A percentile compares a stretch with the other conserved stretches of the same genome.
Evolutionary conservation across 768 basidiomycete genomes (phyloP).

Genomic region (Suillus subaureus): DNA sequence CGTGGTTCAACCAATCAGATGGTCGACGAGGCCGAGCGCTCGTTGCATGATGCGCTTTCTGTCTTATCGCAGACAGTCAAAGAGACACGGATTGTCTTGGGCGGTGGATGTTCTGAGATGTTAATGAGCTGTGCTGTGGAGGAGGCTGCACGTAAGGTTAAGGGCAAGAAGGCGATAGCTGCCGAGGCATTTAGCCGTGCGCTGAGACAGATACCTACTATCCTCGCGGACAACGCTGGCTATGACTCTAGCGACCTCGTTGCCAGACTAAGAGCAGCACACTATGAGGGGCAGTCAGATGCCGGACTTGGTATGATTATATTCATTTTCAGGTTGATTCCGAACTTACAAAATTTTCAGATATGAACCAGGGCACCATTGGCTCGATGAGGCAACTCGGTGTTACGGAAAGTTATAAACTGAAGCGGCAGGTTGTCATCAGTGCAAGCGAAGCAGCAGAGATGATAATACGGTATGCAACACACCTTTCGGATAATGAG

Average conservation of each 20-base stretch:
- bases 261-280: constrained; percentile 84
- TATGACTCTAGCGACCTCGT: constrained; percentile 98
- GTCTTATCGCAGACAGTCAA: constrained; percentile 97
- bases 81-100: constrained; percentile 92
- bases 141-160: constrained; percentile 78
- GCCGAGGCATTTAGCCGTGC: constrained; percentile 91
- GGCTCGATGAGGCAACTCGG: constrained; percentile 88
- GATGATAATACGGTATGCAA: constrained; percentile 90
- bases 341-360: constrained; percentile 30
- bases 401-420: constrained; percentile 95
- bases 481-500: background rate
- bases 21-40: constrained; percentile 98
- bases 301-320: constrained; percentile 78
- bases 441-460: constrained; percentile 98
- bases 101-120: constrained; percentile 99
- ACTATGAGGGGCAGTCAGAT: constrained; percentile 86
- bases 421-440: constrained; percentile 92
- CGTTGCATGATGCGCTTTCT: constrained; percentile 95
- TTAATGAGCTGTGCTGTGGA: constrained; percentile 95
- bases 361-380: background rate
- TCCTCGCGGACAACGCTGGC: constrained; percentile 96
- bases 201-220: constrained; percentile 92
- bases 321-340: background rate
- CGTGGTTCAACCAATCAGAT: constrained; percentile 98
- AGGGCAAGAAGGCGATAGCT: constrained; percentile 95